A percentile compares a stretch with the other conserved stretches of the same genome.
Evolutionary conservation across 768 basidiomycete species (phyloP).

Genomic region (Leccinellum luteum): DNA sequence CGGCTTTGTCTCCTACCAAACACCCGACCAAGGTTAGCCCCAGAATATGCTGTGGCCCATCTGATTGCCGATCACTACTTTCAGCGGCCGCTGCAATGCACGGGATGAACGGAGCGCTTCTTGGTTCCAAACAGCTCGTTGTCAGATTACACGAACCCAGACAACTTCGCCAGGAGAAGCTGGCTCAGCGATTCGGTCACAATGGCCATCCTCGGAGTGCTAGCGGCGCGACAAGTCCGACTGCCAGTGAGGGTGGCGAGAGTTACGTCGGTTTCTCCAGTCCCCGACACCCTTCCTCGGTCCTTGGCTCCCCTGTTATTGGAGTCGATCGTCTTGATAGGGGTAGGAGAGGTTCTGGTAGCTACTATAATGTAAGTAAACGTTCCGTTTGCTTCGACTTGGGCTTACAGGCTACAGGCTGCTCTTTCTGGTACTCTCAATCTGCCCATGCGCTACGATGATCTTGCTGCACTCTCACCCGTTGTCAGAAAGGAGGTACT

Average conservation of each 20-base stretch:
- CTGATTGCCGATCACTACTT: slow-evolving; percentile 5
- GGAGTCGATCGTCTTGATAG: slow-evolving; percentile 58
- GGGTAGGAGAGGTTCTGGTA: slow-evolving; percentile 76
- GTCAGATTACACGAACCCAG: slow-evolving; percentile 91
- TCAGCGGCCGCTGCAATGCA: slow-evolving; percentile 72
- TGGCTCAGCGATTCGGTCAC: slow-evolving; percentile 77
- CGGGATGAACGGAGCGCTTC: slow-evolving; percentile 71
- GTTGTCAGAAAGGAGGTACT: slow-evolving; percentile 86
- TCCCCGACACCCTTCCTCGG: slow-evolving; percentile 53
- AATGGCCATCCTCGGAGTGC: slow-evolving; percentile 79
- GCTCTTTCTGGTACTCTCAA: slow-evolving; percentile 78
- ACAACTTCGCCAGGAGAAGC: slow-evolving; percentile 84
- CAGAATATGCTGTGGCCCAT: neutral
- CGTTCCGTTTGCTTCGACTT: neutral
- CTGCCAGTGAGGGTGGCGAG: slow-evolving; percentile 79
- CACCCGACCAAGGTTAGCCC: slow-evolving; percentile 71
- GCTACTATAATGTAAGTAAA: slow-evolving; percentile 73
- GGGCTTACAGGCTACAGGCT: slow-evolving; percentile 46
- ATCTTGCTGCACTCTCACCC: slow-evolving; percentile 76
- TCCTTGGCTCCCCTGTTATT: slow-evolving; percentile 56
- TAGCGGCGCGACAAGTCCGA: slow-evolving; percentile 84
- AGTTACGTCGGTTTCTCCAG: slow-evolving; percentile 72
- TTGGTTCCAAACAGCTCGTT: slow-evolving; percentile 77
- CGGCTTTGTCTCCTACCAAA: slow-evolving; percentile 87
- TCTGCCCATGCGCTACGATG: slow-evolving; percentile 85